Evolutionary conservation across 2,329 filamentous ascomycete genomes (phyloP).

Genomic region (Geosmithia flava): DNA sequence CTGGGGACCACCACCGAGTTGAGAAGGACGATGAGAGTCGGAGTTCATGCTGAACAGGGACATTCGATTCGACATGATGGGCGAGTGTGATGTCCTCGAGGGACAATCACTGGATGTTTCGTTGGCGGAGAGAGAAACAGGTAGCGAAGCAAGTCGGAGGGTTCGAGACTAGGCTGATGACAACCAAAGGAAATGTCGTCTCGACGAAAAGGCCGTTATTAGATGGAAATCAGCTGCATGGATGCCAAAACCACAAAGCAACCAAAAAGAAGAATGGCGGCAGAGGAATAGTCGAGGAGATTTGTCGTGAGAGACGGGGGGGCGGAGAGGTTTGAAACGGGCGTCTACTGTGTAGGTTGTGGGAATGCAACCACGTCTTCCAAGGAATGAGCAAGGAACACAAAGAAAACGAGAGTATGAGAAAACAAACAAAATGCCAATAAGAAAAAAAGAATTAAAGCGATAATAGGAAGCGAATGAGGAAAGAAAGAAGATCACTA

Average conservation of each 20-base stretch:
- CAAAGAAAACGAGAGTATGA: not conserved
- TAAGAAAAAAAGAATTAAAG: not conserved
- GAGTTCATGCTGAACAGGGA: slow-evolving; percentile 59
- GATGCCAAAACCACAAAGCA: not conserved
- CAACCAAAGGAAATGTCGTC: not conserved
- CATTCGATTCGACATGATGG: slow-evolving; percentile 48
- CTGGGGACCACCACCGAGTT: slow-evolving; percentile 47
- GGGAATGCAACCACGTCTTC: not conserved
- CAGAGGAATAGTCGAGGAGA: too few species aligned
- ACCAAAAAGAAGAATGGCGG: too few species aligned
- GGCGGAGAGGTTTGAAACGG: not conserved
- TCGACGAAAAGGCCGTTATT: not conserved
- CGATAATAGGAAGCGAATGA: not conserved
- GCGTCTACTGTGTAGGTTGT: not conserved
- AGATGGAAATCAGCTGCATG: not conserved
- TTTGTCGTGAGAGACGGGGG: not conserved
- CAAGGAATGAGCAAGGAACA: not conserved
- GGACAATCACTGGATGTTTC: slow-evolving; percentile 23
- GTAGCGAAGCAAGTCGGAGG: not conserved
- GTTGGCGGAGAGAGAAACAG: not conserved
- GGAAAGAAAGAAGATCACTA: not conserved
- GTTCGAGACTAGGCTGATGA: not conserved
- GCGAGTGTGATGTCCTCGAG: slow-evolving; percentile 17
- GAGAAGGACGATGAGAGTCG: slow-evolving; percentile 45
- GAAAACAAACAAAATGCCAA: not conserved